Conservation (phyloP, 2,329 filamentous ascomycete species). For the Cryphonectria japonica region DNA sequence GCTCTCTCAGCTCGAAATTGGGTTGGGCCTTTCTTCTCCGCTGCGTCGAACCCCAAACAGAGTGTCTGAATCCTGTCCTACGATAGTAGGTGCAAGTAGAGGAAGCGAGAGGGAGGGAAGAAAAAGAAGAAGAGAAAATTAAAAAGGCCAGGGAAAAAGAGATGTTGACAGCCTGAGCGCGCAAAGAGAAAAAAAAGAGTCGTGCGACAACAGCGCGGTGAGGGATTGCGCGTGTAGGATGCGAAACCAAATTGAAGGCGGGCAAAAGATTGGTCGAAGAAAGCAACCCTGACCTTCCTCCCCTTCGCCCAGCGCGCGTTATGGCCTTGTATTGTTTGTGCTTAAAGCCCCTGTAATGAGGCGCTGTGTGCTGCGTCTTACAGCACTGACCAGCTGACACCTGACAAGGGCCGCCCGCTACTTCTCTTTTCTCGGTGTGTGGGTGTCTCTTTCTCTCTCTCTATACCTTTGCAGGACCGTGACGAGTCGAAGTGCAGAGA, state of each 20-base stretch:
- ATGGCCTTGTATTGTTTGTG: neutral
- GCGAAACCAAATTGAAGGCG: neutral
- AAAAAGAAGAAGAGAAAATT: neutral
- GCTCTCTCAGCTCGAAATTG: neutral
- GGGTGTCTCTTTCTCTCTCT: neutral
- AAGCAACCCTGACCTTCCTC: neutral
- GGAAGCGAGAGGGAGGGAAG: neutral
- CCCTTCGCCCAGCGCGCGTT: too few species aligned
- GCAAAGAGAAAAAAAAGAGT: neutral
- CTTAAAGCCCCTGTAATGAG: neutral
- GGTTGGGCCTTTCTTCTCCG: neutral
- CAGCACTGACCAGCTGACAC: slow-evolving; percentile 3
- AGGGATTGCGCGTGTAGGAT: slow-evolving; percentile 7
- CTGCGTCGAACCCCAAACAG: neutral
- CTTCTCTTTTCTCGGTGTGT: neutral
- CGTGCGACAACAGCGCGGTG: slow-evolving; percentile 12
- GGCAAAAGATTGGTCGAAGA: neutral
- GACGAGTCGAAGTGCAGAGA: slow-evolving; percentile 8
- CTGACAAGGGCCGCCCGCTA: neutral
- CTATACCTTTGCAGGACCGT: slow-evolving; percentile 23
- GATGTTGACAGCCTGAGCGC: slow-evolving; percentile 27
- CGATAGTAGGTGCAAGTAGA: slow-evolving; percentile 13
- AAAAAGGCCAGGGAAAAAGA: neutral
- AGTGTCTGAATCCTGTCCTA: slow-evolving; percentile 17
- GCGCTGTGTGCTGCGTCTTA: slow-evolving; percentile 25